phyloP scores from a whole-genome alignment of 495 filamentous ascomycete genomes.

The Podospora australis region DNA sequence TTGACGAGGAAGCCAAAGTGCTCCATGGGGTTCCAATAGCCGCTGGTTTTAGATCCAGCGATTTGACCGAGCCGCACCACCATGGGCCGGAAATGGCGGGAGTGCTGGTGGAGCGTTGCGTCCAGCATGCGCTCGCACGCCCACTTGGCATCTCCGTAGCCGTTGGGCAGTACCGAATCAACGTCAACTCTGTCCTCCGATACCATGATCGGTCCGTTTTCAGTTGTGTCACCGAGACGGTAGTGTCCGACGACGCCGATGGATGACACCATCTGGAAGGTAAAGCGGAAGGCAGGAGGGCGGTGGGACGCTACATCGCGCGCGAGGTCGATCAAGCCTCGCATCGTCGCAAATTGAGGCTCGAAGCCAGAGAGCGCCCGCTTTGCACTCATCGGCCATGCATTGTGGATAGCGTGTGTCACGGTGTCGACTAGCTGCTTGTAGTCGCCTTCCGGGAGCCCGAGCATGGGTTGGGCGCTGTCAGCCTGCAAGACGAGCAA shows the following conservation, averaged over 20 bases:
- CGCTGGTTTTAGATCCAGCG: conserved; percentile 40
- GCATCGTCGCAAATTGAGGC: conserved; percentile 42
- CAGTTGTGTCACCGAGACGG: conserved; percentile 18
- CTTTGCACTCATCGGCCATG: conserved; percentile 51
- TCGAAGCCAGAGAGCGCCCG: conserved; percentile 40
- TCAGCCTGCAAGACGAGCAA: conserved; percentile 44
- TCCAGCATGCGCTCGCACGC: conserved; percentile 46
- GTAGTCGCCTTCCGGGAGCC: conserved; percentile 37
- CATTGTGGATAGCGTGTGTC: conserved; percentile 53
- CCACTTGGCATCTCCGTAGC: conserved; percentile 48
- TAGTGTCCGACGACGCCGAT: conserved; percentile 45
- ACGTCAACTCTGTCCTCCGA: conserved; percentile 28
- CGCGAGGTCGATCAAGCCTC: conserved; percentile 43
- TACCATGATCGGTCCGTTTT: conserved; percentile 21
- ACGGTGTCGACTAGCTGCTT: conserved; percentile 31
- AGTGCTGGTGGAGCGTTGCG: conserved; percentile 36
- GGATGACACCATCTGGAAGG: conserved; percentile 52
- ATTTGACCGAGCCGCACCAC: conserved; percentile 45
- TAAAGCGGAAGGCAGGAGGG: conserved; percentile 19
- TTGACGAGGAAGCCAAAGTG: conserved; percentile 47
- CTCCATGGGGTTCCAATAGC: conserved; percentile 49
- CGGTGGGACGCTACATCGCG: conserved; percentile 21
- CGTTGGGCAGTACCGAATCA: conserved; percentile 33
- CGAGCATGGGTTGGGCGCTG: conserved; percentile 37
- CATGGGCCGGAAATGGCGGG: conserved; percentile 40